phyloP scores from a whole-genome alignment of 2,329 filamentous ascomycete genomes.

The Alternaria alternata region DNA sequence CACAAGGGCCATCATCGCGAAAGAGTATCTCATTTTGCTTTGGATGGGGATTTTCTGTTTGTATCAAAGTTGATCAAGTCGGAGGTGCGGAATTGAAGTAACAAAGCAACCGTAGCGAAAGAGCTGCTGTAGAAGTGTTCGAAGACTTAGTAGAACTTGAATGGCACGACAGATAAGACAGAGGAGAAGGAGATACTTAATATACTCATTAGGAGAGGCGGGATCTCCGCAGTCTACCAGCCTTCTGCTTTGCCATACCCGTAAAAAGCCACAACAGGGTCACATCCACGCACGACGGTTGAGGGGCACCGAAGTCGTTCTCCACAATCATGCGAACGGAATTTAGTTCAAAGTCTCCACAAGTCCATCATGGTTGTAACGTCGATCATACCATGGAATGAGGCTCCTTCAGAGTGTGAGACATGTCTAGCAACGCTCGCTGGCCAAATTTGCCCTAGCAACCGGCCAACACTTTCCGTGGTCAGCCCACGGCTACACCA shows the following conservation, averaged over 20 bases:
- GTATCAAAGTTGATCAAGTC: constrained; percentile 26
- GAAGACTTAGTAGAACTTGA: neutral
- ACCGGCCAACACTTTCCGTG: constrained; percentile 14
- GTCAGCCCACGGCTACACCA: constrained; percentile 17
- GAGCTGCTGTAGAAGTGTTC: constrained; percentile 39
- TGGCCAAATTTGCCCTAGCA: constrained; percentile 25
- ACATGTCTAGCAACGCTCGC: constrained; percentile 19
- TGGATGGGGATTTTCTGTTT: constrained; percentile 17
- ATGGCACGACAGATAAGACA: constrained; percentile 11
- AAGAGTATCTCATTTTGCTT: constrained; percentile 42
- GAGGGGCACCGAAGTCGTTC: constrained; percentile 24
- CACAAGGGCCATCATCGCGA: constrained; percentile 44
- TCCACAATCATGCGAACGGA: constrained; percentile 17
- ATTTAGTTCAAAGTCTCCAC: constrained; percentile 18
- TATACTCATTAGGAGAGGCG: constrained; percentile 31
- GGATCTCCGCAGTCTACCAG: constrained; percentile 30
- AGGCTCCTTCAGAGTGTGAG: constrained; percentile 24
- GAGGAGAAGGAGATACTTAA: constrained; percentile 32
- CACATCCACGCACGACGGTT: constrained; percentile 40
- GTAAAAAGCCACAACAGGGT: constrained; percentile 33
- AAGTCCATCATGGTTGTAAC: constrained; percentile 25
- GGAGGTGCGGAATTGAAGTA: constrained; percentile 35
- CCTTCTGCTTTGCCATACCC: constrained; percentile 24
- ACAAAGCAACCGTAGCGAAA: constrained; percentile 51
- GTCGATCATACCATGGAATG: constrained; percentile 26